phyloP scores from a whole-genome alignment of 1,139 yeast genomes.

The Keqinozyma sinolaborantium region DNA sequence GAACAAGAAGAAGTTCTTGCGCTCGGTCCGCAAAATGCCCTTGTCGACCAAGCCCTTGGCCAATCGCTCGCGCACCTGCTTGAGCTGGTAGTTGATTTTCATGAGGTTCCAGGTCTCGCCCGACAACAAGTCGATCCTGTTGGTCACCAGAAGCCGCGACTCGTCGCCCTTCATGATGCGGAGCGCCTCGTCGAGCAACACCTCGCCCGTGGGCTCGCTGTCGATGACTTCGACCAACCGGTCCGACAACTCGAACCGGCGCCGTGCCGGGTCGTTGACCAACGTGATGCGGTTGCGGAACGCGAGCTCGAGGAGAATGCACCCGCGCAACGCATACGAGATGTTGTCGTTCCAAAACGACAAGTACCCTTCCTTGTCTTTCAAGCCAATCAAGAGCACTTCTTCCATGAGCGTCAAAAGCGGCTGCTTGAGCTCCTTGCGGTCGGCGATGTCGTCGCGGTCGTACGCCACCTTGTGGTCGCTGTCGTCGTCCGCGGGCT shows the following conservation, averaged over 20 bases:
- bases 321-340: constrained; percentile 93
- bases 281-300: constrained; percentile 84
- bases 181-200: constrained; percentile 86
- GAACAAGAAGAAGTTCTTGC: constrained; percentile 87
- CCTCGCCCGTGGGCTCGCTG: constrained; percentile 89
- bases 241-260: constrained; percentile 84
- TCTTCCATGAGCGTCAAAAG: constrained; percentile 93
- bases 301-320: constrained; percentile 88
- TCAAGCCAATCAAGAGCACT: constrained; percentile 84
- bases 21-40: constrained; percentile 94
- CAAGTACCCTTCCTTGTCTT: constrained; percentile 92
- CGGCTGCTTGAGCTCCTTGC: constrained; percentile 54
- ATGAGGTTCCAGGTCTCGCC: constrained; percentile 98
- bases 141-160: constrained; percentile 72
- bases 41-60: constrained; percentile 97
- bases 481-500: constrained; percentile 8
- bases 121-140: constrained; percentile 91
- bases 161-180: constrained; percentile 86
- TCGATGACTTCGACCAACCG: constrained; percentile 85
- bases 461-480: constrained; percentile 78
- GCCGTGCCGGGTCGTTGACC: constrained; percentile 91
- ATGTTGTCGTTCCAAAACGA: constrained; percentile 98
- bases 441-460: constrained; percentile 60
- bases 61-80: constrained; percentile 93
- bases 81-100: constrained; percentile 91